Percentiles rank a stretch among this genome's conserved stretches.
Evolutionary conservation across 108 stramenopile genomes (phyloP).

Genomic region (Craspedostauros australis): DNA sequence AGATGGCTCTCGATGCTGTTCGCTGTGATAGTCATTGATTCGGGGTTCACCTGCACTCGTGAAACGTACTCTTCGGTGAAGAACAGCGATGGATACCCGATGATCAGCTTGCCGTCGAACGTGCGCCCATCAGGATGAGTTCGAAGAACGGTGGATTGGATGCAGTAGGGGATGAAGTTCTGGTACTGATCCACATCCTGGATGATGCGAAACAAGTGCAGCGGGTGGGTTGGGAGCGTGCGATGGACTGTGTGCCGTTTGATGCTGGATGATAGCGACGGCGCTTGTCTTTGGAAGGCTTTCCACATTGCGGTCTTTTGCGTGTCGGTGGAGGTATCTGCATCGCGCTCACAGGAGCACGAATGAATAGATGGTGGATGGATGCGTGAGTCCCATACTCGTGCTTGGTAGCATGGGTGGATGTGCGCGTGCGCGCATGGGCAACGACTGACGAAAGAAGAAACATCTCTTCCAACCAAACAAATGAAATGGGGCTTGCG

Average conservation of each 20-base stretch:
- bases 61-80: conserved; percentile 52
- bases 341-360: too few species aligned
- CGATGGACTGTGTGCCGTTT: conserved; percentile 18
- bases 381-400: too few species aligned
- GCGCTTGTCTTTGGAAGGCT: too few species aligned
- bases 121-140: conserved; percentile 30
- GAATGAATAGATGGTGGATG: too few species aligned
- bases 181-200: conserved; percentile 64
- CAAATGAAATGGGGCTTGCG: too few species aligned
- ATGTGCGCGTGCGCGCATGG: too few species aligned
- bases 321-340: too few species aligned
- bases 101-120: conserved; percentile 58
- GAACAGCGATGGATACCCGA: conserved; percentile 52
- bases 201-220: conserved; percentile 63
- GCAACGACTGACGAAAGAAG: too few species aligned
- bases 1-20: conserved; percentile 59
- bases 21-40: conserved; percentile 36
- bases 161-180: conserved; percentile 62
- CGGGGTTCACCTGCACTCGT: conserved; percentile 31
- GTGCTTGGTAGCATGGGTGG: too few species aligned
- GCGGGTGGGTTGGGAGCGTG: conserved; percentile 39
- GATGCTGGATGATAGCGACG: conserved; percentile 4
- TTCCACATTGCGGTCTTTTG: too few species aligned
- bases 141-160: conserved; percentile 51
- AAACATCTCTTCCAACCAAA: too few species aligned